Base-by-base conservation (phyloP, 2,329 filamentous ascomycete species). In the Nemania sp. region DNA sequence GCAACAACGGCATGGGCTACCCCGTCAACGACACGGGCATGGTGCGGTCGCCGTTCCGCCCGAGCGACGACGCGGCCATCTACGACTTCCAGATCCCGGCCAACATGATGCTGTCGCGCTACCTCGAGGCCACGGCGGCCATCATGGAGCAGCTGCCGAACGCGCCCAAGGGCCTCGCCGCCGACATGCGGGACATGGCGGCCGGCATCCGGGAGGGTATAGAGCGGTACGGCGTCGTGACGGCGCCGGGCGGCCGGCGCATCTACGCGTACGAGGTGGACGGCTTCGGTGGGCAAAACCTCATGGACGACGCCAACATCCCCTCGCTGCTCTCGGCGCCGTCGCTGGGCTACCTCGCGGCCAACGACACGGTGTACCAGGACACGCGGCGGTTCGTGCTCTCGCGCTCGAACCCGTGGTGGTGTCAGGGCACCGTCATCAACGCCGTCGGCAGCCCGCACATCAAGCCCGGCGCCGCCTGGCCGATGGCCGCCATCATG, bases 61-160 rank as follows among this genome's bases (percentile, higher is more conserved):
- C 93, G 0, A 94, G 90, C 60, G 94, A 98, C 73, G 94, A 97
- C 74, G 87, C 91, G 13, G 91, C 90, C 0, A 90, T 91, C 40
- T 88, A 92, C 62, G 91, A 94, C 72, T 94, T 92, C 74, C 87
- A 96, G 69, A 90, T 97, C 68, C 94, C 94, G 0, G 88, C 90
- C 34, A 98, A 97, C 74, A 92, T 92, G 88, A 90, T 91, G 88
- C 87, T 92, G 66, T 81, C 87, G 34, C 77, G 82, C 20, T 90
- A 87, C 67, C 80, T 92, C 2, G 76, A 77, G 11, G 77, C 80
- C 0, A 74, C 81, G 68, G 69, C 80, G 71, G 59, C 74, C 65
- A 78, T 84, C 60, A 81, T 82, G 74, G 72, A 75, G 21, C 66
- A 67, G 6, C 71, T 83, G 4, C 76, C 79, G 7, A 75, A 78